Evolutionary conservation across 495 filamentous ascomycete genomes (phyloP), one percentile per base, ranked within the genome.

Genomic region (Neurospora pannonica): DNA sequence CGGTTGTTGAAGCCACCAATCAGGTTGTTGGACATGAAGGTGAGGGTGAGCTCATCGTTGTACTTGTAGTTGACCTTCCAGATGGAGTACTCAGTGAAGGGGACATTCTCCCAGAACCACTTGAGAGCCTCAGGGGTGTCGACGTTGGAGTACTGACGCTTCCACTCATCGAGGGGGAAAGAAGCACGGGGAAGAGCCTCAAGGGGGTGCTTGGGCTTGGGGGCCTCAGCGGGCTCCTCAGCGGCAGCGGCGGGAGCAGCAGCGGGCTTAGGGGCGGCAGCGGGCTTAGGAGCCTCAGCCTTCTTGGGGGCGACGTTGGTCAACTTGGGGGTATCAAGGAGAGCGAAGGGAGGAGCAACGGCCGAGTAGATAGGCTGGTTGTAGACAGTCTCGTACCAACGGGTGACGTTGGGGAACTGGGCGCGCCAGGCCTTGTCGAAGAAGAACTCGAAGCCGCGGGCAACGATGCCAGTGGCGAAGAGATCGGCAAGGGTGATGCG

Each of bases 21-120:
- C 82, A 98, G 86, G 89, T 99, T 99, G 87, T 90, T 93, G 75
- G 93, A 92, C 96, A 99, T 99, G 92, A 99, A 99, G 81, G 92
- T 92, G 81, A 94, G 86, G 79, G 94, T 97, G 78, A 99, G 90
- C 90, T 99, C 96, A 71, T 97, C 90, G 85, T 97, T 95, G 89
- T 98, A 98, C 88, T 97, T 97, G 90, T 97, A 99, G 83, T 92
- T 90, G 74, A 92, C 87, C 81, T 87, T 89, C 94, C 94, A 99
- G 78, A 99, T 84, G 43, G 94, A 97, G 89, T 96, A 98, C 85
- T 98, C 97, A 72, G 93, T 91, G 80, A 95, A 88, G 75, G 94
- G 95, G 85, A 89, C 89, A 81, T 97, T 91, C 87, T 97, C 89
- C 95, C 95, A 99, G 90, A 99, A 98, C 93, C 95, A 99, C 81